phyloP scores from a whole-genome alignment of 495 filamentous ascomycete species.

The Copromyces sp. region DNA sequence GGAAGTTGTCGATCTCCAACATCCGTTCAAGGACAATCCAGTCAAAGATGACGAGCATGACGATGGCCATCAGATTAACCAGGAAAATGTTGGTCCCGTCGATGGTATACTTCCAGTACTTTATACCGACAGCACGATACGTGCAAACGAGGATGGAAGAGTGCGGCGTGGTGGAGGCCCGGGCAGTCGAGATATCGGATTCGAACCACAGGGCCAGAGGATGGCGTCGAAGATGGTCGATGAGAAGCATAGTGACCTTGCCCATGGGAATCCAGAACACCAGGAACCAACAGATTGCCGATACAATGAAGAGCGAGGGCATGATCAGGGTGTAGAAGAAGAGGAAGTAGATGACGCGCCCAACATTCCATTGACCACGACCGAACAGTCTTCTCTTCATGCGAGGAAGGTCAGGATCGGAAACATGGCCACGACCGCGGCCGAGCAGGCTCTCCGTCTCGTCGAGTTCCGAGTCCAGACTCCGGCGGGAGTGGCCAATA shows the following conservation, averaged over 20 bases:
- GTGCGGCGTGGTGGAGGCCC: slow-evolving; percentile 55
- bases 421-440: slow-evolving; percentile 32
- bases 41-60: slow-evolving; percentile 87
- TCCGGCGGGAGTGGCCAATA: slow-evolving; percentile 78
- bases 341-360: slow-evolving; percentile 88
- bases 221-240: slow-evolving; percentile 86
- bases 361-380: slow-evolving; percentile 88
- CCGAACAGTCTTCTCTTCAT: slow-evolving; percentile 87
- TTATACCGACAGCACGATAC: slow-evolving; percentile 84
- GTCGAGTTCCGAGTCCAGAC: slow-evolving; percentile 69
- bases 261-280: slow-evolving; percentile 99
- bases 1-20: slow-evolving; percentile 53
- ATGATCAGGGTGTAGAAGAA: slow-evolving; percentile 94
- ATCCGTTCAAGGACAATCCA: slow-evolving; percentile 63
- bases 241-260: slow-evolving; percentile 80
- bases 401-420: slow-evolving; percentile 40
- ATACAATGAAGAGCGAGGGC: slow-evolving; percentile 79
- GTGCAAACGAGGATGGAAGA: slow-evolving; percentile 92
- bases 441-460: slow-evolving; percentile 88
- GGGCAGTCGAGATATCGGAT: slow-evolving; percentile 66
- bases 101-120: slow-evolving; percentile 99
- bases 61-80: slow-evolving; percentile 88
- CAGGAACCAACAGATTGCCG: slow-evolving; percentile 83
- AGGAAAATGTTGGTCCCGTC: slow-evolving; percentile 98
- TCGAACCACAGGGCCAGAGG: slow-evolving; percentile 90